These are phyloP conservation scores for Aspergillus ruber DNA, from an alignment of 2,329 filamentous ascomycete genomes.

Conservation along the genomic window DNA sequence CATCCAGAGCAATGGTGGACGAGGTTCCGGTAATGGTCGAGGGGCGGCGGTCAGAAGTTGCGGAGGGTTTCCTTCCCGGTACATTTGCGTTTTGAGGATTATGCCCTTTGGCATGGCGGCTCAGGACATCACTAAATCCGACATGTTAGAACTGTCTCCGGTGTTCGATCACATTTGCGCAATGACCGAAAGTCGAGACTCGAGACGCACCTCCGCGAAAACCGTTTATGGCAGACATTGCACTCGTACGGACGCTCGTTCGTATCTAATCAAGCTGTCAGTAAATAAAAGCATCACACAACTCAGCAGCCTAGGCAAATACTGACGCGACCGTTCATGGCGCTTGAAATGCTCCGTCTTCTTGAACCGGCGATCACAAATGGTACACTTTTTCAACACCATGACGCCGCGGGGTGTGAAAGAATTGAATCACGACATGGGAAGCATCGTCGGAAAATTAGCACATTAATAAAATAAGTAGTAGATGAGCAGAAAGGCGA, in stretches of 20 bases:
- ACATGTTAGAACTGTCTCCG: conserved; percentile 8
- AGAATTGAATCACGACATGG: background rate
- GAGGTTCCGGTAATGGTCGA: conserved; percentile 10
- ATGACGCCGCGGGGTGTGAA: conserved; percentile 21
- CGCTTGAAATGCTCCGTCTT: conserved; percentile 52
- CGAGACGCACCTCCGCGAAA: conserved; percentile 45
- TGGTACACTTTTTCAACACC: conserved; percentile 39
- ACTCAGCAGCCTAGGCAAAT: background rate
- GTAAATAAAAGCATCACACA: background rate
- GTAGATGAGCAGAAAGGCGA: background rate
- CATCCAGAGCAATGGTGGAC: conserved; percentile 5
- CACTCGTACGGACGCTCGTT: conserved; percentile 51
- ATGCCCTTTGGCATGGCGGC: conserved; percentile 48
- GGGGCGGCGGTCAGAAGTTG: conserved; percentile 18
- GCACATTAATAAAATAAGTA: background rate
- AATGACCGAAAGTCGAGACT: background rate
- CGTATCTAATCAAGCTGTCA: conserved; percentile 38
- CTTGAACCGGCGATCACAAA: conserved; percentile 50
- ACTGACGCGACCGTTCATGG: conserved; percentile 50
- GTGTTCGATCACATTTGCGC: background rate
- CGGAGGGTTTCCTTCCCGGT: conserved; percentile 24
- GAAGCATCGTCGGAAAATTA: conserved; percentile 5
- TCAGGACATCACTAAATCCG: conserved; percentile 41
- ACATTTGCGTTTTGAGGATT: conserved; percentile 19
- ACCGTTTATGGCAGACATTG: conserved; percentile 48